Base-by-base conservation (phyloP, 495 filamentous ascomycete genomes). In the Neurospora sp. region DNA sequence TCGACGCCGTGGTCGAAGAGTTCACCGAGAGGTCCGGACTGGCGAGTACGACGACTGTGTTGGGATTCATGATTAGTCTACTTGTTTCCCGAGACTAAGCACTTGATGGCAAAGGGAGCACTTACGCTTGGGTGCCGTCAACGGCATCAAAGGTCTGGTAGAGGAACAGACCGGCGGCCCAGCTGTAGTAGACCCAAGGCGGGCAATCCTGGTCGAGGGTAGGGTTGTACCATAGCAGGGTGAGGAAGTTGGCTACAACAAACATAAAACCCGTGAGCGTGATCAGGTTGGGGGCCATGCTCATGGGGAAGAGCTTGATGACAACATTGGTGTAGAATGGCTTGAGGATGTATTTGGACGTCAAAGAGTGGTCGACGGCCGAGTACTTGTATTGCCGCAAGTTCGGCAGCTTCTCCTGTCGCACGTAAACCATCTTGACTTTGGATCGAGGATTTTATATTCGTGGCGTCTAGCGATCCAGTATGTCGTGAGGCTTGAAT, bases 121-220 rank as follows among this genome's bases (percentile, higher is more conserved):
- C 91, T 71, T 88, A 93, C 88, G 96, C 96, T 80, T 99, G 96
- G 42, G 93, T 89, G 60, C 96, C 96, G 84, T 99, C 96, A 71
- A 97, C 93, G 6, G 95, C 96, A 83, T 99, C 96, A 82, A 98
- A 98, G 1, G 96, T 99, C 86, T 99, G 96, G 79, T 99, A 99
- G 41, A 99, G 83, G 80, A 98, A 97, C 76, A 99, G 83, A 3
- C 96, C 96, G 69, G 92, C 83, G 27, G 96, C 90, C 91, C 93
- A 99, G 75, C 90, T 91, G 71, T 90, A 91, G 86, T 98, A 99
- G 18, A 99, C 96, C 96, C 95, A 98, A 0, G 87, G 75, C 8
- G 96, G 96, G 80, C 95, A 98, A 81, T 99, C 93, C 80, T 92
- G 90, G 82, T 99, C 96, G 71, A 99, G 85, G 0, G 88, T 91